phyloP scores from a whole-genome alignment of 2,329 filamentous ascomycete species.

The Calonectria hongkongensis region DNA sequence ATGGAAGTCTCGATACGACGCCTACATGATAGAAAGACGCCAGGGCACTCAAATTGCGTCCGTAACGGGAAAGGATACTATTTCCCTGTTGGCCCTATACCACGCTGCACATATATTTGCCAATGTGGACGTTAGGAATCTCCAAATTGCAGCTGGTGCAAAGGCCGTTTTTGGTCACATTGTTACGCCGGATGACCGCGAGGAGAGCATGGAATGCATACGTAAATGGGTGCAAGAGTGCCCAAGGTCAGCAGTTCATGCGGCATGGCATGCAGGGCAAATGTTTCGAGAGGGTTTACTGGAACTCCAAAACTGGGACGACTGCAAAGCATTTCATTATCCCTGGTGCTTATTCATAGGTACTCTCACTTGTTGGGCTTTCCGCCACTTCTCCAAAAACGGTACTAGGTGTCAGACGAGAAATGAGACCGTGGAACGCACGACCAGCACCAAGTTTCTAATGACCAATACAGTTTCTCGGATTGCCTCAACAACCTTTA shows the following conservation, averaged over 20 bases:
- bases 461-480: constrained; percentile 6
- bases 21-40: not conserved
- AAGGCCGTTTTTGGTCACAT: constrained; percentile 6
- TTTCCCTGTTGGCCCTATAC: not conserved
- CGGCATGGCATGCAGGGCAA: constrained; percentile 7
- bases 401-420: not conserved
- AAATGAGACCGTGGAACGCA: not conserved
- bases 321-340: constrained; percentile 3
- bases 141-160: constrained; percentile 9
- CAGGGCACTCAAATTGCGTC: not conserved
- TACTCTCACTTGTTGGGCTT: constrained; percentile 9
- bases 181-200: constrained; percentile 4
- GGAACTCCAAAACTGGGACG: not conserved
- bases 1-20: constrained; percentile 12
- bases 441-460: not conserved
- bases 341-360: constrained; percentile 13
- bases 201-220: not conserved
- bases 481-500: not conserved
- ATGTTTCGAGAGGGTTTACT: constrained; percentile 11
- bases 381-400: not conserved
- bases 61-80: not conserved
- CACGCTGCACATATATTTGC: constrained; percentile 12
- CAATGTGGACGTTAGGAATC: constrained; percentile 6
- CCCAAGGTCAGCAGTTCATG: constrained; percentile 2
- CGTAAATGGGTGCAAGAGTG: constrained; percentile 6